These are phyloP conservation scores for Starmerella etchellsii DNA, from an alignment of 805 yeast species.

Conservation along the genomic window DNA sequence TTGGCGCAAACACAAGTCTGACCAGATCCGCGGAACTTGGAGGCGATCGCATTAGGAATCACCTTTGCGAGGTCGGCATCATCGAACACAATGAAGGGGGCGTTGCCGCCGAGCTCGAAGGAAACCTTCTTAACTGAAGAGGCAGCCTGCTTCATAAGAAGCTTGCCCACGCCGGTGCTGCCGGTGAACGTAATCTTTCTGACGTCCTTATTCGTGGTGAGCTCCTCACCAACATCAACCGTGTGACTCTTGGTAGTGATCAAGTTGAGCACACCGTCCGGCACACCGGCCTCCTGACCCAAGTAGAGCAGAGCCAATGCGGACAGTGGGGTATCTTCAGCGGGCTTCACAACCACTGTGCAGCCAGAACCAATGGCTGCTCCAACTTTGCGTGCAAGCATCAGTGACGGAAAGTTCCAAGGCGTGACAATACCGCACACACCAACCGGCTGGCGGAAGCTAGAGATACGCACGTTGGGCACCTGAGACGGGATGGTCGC, in stretches of 20 bases:
- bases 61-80: slow-evolving; percentile 60
- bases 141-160: slow-evolving; percentile 47
- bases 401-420: slow-evolving; percentile 75
- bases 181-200: slow-evolving; percentile 68
- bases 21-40: slow-evolving; percentile 65
- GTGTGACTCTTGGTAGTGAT: slow-evolving; percentile 33
- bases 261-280: slow-evolving; percentile 55
- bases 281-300: slow-evolving; percentile 56
- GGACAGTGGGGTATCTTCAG: slow-evolving; percentile 59
- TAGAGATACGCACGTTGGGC: slow-evolving; percentile 37
- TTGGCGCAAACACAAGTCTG: slow-evolving; percentile 77
- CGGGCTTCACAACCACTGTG: slow-evolving; percentile 65
- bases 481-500: slow-evolving; percentile 46
- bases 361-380: slow-evolving; percentile 76
- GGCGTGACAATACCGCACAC: slow-evolving; percentile 71
- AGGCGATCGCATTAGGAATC: slow-evolving; percentile 48
- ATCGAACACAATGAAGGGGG: slow-evolving; percentile 62
- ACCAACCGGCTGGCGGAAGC: slow-evolving; percentile 65
- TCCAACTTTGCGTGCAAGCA: slow-evolving; percentile 62
- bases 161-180: slow-evolving; percentile 59
- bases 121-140: slow-evolving; percentile 57
- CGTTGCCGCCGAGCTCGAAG: slow-evolving; percentile 70
- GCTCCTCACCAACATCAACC: slow-evolving; percentile 38
- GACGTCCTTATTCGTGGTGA: slow-evolving; percentile 44
- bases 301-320: slow-evolving; percentile 56